Evolutionary conservation across 768 basidiomycete genomes (phyloP).

Genomic region (Lactarius hengduanensis): DNA sequence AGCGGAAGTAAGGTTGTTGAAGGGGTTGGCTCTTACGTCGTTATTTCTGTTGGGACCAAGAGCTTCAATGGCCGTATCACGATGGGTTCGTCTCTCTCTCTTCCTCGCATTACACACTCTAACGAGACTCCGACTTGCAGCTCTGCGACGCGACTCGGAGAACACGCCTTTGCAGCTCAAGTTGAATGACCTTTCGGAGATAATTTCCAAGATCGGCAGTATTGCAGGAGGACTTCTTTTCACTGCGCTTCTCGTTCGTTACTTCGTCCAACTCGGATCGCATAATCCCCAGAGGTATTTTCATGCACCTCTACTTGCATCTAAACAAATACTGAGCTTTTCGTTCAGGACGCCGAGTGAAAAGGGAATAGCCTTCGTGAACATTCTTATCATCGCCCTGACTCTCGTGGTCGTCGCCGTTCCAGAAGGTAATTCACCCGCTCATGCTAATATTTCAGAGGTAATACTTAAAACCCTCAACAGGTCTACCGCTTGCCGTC

Average conservation of each 20-base stretch:
- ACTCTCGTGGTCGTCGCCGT: conserved; percentile 88
- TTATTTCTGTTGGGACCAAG: conserved; percentile 88
- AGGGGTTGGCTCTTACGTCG: conserved; percentile 70
- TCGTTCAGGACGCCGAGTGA: conserved; percentile 58
- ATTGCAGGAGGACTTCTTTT: conserved; percentile 84
- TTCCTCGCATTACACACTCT: background rate
- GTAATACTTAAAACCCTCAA: conserved; percentile 12
- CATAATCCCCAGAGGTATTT: conserved; percentile 42
- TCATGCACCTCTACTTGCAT: too few species aligned
- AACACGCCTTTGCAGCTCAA: conserved; percentile 93
- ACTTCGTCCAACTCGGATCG: conserved; percentile 83
- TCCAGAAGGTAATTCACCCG: conserved; percentile 57
- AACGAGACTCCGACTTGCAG: conserved; percentile 39
- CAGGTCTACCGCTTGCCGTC: too few species aligned
- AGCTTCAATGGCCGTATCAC: conserved; percentile 96
- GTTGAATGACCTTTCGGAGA: conserved; percentile 86
- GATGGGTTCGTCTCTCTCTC: conserved; percentile 67
- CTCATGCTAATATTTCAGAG: conserved; percentile 13
- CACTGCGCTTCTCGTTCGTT: conserved; percentile 82
- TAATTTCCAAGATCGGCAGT: conserved; percentile 90
- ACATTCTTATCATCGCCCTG: conserved; percentile 92
- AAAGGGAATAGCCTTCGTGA: conserved; percentile 88
- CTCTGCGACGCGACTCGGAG: conserved; percentile 81
- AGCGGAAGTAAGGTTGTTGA: conserved; percentile 92
- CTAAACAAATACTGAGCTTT: background rate